Conservation (phyloP, 139 green algal species). For the Eudorina sp. region DNA sequence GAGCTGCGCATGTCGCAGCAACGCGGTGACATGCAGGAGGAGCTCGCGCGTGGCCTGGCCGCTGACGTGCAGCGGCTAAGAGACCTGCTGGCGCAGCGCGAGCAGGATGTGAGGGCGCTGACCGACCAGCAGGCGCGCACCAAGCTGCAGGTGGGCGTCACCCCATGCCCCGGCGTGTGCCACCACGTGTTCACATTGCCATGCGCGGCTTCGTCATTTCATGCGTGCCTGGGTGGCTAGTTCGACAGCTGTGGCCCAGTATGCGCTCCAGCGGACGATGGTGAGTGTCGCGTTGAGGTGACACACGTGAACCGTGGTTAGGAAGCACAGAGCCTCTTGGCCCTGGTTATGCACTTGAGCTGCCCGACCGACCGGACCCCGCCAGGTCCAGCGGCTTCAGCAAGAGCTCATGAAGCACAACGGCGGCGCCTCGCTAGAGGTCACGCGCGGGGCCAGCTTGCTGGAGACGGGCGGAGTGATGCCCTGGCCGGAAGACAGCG, state of each 20-base stretch:
- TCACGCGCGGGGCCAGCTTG: background rate
- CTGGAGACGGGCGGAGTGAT: background rate
- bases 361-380: too few relatives aligned
- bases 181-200: too few relatives aligned
- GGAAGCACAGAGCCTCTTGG: too few relatives aligned
- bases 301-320: too few relatives aligned
- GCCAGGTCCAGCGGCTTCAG: background rate
- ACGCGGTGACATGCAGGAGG: slow-evolving; percentile 37
- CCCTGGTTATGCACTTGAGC: too few relatives aligned
- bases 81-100: slow-evolving; percentile 37
- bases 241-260: too few relatives aligned
- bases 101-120: slow-evolving; percentile 43
- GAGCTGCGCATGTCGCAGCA: slow-evolving; percentile 53
- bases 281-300: too few relatives aligned
- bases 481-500: background rate
- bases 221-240: too few relatives aligned
- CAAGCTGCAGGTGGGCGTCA: slow-evolving; percentile 45
- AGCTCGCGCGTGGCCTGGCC: slow-evolving; percentile 8
- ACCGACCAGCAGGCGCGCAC: slow-evolving; percentile 39
- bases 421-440: background rate
- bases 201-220: too few relatives aligned
- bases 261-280: too few relatives aligned
- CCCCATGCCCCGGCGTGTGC: too few relatives aligned
- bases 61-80: slow-evolving; percentile 51
- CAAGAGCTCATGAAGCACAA: background rate